phyloP scores from a whole-genome alignment of 2,329 filamentous ascomycete genomes.

The Xylariaceae sp. region DNA sequence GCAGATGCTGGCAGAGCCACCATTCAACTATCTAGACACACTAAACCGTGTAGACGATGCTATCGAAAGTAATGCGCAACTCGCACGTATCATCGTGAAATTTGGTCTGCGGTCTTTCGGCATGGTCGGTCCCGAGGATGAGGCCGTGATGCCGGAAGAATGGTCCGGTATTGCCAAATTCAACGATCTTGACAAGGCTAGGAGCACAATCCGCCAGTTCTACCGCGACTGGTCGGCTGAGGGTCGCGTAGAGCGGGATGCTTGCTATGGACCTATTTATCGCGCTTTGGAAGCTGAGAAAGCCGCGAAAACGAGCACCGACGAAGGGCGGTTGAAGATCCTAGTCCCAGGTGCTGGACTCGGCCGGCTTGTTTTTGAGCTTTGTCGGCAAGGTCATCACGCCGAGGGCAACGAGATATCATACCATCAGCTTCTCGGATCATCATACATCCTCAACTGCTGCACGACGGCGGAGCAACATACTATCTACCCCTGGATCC shows the following conservation, averaged over 20 bases:
- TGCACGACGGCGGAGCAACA: constrained; percentile 59
- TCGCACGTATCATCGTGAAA: constrained; percentile 75
- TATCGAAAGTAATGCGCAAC: constrained; percentile 81
- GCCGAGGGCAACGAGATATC: constrained; percentile 94
- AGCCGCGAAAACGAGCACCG: constrained; percentile 2
- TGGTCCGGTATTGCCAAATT: constrained; percentile 70
- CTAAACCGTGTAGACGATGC: constrained; percentile 78
- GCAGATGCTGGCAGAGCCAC: constrained; percentile 73
- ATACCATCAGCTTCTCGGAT: constrained; percentile 91
- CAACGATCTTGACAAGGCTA: constrained; percentile 81
- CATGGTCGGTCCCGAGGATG: constrained; percentile 36
- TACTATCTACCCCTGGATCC: constrained; percentile 78
- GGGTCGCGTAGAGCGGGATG: constrained; percentile 68
- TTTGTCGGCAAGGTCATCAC: constrained; percentile 68
- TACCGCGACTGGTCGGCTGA: constrained; percentile 91
- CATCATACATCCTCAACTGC: constrained; percentile 69
- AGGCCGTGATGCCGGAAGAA: constrained; percentile 49
- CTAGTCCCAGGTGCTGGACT: constrained; percentile 88
- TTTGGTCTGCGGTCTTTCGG: constrained; percentile 65
- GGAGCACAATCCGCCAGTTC: constrained; percentile 88
- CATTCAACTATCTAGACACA: constrained; percentile 77
- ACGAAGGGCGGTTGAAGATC: constrained; percentile 51
- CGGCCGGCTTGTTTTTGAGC: constrained; percentile 82
- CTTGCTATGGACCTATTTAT: constrained; percentile 73
- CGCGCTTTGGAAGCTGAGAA: constrained; percentile 55